phyloP scores from a whole-genome alignment of 352 stramenopile genomes.

The Aphanomyces euteiches region DNA sequence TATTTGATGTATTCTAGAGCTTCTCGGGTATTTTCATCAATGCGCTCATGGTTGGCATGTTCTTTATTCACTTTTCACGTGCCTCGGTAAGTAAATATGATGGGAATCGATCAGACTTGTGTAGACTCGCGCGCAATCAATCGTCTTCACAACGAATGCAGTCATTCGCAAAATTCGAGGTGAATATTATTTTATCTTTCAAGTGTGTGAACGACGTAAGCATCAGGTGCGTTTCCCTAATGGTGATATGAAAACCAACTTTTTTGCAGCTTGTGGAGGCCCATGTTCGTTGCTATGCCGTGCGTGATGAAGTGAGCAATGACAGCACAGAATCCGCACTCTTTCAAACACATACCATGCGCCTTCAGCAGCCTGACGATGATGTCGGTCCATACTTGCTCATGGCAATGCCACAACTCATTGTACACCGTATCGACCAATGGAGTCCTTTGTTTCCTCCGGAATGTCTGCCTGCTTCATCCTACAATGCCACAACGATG shows the following conservation, averaged over 20 bases:
- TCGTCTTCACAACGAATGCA: constrained; percentile 82
- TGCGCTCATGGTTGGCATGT: constrained; percentile 85
- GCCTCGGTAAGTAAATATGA: constrained; percentile 41
- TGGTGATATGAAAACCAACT: not conserved
- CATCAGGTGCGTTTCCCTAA: constrained; percentile 45
- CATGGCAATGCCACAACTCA: constrained; percentile 74
- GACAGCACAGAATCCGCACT: constrained; percentile 51
- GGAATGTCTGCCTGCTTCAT: constrained; percentile 48
- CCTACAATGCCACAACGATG: constrained; percentile 50
- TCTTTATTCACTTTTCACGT: constrained; percentile 77
- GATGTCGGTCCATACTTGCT: constrained; percentile 76
- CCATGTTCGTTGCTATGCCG: constrained; percentile 76
- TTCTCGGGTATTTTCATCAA: constrained; percentile 85
- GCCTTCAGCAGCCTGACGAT: constrained; percentile 81
- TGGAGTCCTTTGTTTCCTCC: constrained; percentile 80
- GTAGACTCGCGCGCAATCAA: constrained; percentile 77
- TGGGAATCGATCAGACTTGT: constrained; percentile 31
- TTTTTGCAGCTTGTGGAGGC: constrained; percentile 58
- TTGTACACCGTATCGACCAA: constrained; percentile 82
- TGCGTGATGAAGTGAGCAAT: constrained; percentile 58
- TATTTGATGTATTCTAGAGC: constrained; percentile 41
- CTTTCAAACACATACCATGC: constrained; percentile 83
- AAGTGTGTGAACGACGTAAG: constrained; percentile 86
- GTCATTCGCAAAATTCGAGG: constrained; percentile 88
- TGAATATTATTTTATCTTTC: constrained; percentile 90